Conservation (phyloP, 1,284 basidiomycete genomes). For the Malassezia japonica region DNA sequence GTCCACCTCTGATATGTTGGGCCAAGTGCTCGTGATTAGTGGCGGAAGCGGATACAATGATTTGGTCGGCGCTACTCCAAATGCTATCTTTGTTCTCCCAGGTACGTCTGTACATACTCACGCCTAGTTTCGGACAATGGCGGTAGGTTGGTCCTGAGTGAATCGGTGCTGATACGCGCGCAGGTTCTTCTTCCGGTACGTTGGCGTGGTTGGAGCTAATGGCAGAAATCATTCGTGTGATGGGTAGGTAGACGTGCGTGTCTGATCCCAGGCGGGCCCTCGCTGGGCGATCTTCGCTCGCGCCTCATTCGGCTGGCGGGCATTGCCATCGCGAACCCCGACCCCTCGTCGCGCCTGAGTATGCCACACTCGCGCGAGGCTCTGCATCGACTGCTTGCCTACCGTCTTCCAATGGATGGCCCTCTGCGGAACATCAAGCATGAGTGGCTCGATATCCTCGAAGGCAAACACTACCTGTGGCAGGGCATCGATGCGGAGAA, state of each 20-base stretch:
- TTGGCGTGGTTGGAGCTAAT: background rate
- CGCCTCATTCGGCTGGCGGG: slow-evolving; percentile 72
- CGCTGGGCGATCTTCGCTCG: slow-evolving; percentile 56
- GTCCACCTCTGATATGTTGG: slow-evolving; percentile 15
- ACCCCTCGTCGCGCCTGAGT: slow-evolving; percentile 53
- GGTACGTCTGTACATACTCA: slow-evolving; percentile 23
- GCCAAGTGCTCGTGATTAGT: slow-evolving; percentile 50
- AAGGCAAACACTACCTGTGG: slow-evolving; percentile 78
- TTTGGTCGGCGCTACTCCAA: slow-evolving; percentile 52
- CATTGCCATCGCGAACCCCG: slow-evolving; percentile 50
- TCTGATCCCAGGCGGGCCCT: slow-evolving; percentile 28
- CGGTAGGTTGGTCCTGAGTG: slow-evolving; percentile 23
- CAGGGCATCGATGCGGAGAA: slow-evolving; percentile 77
- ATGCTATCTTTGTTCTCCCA: slow-evolving; percentile 48
- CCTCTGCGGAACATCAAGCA: slow-evolving; percentile 70
- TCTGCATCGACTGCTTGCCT: slow-evolving; percentile 66
- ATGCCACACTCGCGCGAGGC: slow-evolving; percentile 49
- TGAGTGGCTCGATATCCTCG: slow-evolving; percentile 82
- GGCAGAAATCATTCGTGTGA: slow-evolving; percentile 33
- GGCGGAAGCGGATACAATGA: slow-evolving; percentile 54
- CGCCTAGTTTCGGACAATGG: slow-evolving; percentile 65
- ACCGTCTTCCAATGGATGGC: slow-evolving; percentile 64
- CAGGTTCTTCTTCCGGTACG: slow-evolving; percentile 15
- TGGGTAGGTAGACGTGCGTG: slow-evolving; percentile 7
- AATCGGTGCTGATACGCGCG: background rate